Base-by-base conservation (phyloP, 345 rosid genomes). In the Citrus mangshanensis region DNA sequence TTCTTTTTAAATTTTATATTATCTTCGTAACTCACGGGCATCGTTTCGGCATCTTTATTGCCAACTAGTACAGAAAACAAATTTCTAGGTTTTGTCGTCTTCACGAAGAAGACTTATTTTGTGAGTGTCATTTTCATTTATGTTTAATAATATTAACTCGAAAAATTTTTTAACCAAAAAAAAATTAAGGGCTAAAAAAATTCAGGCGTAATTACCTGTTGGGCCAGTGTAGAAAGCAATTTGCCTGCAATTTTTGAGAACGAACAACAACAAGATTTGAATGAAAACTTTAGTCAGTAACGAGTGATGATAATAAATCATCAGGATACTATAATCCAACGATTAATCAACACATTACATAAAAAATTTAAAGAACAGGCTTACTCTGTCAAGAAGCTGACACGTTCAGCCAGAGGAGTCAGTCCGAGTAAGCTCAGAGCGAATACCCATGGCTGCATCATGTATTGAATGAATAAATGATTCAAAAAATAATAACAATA, bases 331-430 rank as follows among this genome's bases (percentile, higher is more conserved):
- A 4, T 37, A 42, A 63, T n/a, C 0, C 30, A 74, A 55, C 24
- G 61, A 68, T 18, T 55, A 59, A 24, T 4, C 7, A 35, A 34
- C 12, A 73, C 4, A 9, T 1, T 32, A 19, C 7, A 5, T 7
- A 21, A 42, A 21, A 46, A 46, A 46, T 12, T 12, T 14, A 24
- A 4, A 70, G 38, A 62, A 10, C 10, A 13, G 28, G 4, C 95
- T 90, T 91, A 95, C 99, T 92, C 99, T 4, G 99, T 95, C 77
- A 93, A 82, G 81, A 93, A 95, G 89, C 99, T 92, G 84, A 95
- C 89, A 65, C 99, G 90, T 78, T 95, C 98, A 2, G 98, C 99
- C 10, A 95, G 89, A 60, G 98, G 96, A 37, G 91, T 87, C 35
- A 92, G 86, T 49, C 97, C 99, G 10, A 90, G 90, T 79, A 95